Evolutionary conservation across 148 eudicot genomes (phyloP), one percentile per base, ranked within the genome.

Genomic region (Amaranthus hypochondriacus): DNA sequence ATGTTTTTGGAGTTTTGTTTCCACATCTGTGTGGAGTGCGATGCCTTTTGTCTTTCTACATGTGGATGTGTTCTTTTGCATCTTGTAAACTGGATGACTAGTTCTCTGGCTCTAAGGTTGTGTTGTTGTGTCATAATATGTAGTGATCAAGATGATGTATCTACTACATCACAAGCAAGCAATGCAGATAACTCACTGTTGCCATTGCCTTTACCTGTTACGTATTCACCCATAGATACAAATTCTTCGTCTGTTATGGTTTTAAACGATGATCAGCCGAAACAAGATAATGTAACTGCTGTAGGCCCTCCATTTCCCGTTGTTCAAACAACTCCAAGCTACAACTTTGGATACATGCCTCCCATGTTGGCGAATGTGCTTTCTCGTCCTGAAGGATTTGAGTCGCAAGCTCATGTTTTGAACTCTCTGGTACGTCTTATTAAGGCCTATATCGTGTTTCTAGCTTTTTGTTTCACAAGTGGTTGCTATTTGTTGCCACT

Each of bases 291-390:
- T 44, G 74, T 72, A 68, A 82, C 87, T 58, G 75, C 79, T 46
- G 83, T 71, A 50, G 86, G 83, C 54, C 83, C 86, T 57, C 91
- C 78, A 67, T 79, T 82, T 81, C 89, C 88, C 55, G 71, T 82
- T 79, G 77, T 85, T 58, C 95, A 78, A 66, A 57, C 81, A 75
- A 58, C 78, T 66, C 81, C 85, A 60, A 82, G 76, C 78, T 90
- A 85, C 69, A 78, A 72, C 67, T 82, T 79, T 75, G 86, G 86
- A 70, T 80, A 77, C 76, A 57, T 84, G 83, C 89, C 85, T 28
- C 89, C 87, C 13, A 62, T 84, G 78, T n/a, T 78, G 49, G 89
- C 86, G 50, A 83, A 78, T 71, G 75, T 81, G 13, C 75, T 73
- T 71, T 79, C 81, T n/a, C 88, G 80, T 55, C 68, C 78, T 73